phyloP scores from a whole-genome alignment of 306 rosid genomes.

The Ormosia semicastrata region DNA sequence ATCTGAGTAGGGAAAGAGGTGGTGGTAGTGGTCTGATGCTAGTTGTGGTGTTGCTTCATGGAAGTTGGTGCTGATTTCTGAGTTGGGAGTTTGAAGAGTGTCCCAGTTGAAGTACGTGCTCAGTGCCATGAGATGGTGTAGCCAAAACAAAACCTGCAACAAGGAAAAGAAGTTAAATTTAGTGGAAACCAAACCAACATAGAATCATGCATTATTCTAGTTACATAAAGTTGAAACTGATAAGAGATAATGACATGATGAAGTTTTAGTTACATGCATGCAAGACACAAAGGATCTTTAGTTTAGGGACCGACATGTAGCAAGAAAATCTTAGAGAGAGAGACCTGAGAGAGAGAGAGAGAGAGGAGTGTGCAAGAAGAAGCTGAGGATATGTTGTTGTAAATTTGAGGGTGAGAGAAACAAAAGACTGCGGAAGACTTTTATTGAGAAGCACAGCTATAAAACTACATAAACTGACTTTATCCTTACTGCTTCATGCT shows the following conservation, averaged over 20 bases:
- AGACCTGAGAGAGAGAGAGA: neutral
- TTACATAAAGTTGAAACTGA: neutral
- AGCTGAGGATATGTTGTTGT: constrained; percentile 1
- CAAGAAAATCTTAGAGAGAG: constrained; percentile 2
- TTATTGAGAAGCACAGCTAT: neutral
- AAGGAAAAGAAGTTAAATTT: neutral
- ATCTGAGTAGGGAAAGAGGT: neutral
- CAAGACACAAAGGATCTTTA: neutral
- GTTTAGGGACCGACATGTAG: neutral
- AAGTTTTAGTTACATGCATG: neutral
- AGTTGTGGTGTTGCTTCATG: constrained; percentile 4
- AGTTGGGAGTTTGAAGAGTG: constrained; percentile 16
- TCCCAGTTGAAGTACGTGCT: constrained; percentile 28
- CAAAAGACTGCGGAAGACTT: neutral
- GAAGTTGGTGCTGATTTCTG: constrained; percentile 4
- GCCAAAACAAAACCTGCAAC: neutral
- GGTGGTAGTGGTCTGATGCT: neutral
- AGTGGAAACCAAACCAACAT: neutral
- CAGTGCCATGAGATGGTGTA: constrained; percentile 21
- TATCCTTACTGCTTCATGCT: neutral
- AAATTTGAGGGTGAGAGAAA: neutral
- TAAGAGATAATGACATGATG: neutral
- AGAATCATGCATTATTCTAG: neutral
- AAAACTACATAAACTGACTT: constrained; percentile 20
- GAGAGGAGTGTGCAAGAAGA: neutral